Evolutionary conservation across 352 stramenopile species (phyloP).

Genomic region (Pythium pyrilobum): DNA sequence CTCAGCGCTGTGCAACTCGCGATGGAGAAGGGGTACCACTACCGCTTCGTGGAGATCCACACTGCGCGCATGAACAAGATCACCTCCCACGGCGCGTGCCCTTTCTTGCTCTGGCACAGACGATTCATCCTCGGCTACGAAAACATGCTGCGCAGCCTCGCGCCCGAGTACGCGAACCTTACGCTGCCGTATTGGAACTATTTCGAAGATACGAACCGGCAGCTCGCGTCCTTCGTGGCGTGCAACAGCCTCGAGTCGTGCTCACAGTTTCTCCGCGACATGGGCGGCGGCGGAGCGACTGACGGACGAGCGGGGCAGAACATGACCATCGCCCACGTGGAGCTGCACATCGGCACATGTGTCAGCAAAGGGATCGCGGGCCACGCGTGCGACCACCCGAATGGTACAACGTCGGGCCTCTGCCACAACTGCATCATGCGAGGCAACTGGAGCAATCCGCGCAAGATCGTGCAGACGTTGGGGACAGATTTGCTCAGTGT

Average conservation of each 20-base stretch:
- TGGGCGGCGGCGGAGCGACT: constrained; percentile 10
- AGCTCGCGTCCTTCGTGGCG: constrained; percentile 1
- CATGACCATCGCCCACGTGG: constrained; percentile 9
- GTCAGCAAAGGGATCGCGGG: constrained; percentile 16
- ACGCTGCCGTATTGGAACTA: constrained; percentile 24
- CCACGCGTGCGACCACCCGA: constrained; percentile 13
- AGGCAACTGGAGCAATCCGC: constrained; percentile 11
- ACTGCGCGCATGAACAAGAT: background rate
- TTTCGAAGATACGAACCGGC: constrained; percentile 19
- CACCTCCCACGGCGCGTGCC: constrained; percentile 19
- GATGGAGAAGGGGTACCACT: constrained; percentile 19
- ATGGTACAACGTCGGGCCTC: constrained; percentile 7
- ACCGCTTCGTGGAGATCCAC: constrained; percentile 20
- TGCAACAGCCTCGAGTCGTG: constrained; percentile 19
- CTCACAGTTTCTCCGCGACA: constrained; percentile 17
- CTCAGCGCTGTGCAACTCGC: constrained; percentile 13
- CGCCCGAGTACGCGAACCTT: constrained; percentile 14
- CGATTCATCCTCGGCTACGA: constrained; percentile 24
- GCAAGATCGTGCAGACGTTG: constrained; percentile 11
- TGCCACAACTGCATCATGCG: constrained; percentile 17
- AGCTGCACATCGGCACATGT: constrained; percentile 8
- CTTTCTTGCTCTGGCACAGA: constrained; percentile 21
- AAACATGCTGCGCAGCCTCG: constrained; percentile 24
- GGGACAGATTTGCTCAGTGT: constrained; percentile 10
- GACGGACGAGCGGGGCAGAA: constrained; percentile 1